Base-by-base conservation (phyloP, 78 protist genomes). In the Ministeria vibrans region DNA sequence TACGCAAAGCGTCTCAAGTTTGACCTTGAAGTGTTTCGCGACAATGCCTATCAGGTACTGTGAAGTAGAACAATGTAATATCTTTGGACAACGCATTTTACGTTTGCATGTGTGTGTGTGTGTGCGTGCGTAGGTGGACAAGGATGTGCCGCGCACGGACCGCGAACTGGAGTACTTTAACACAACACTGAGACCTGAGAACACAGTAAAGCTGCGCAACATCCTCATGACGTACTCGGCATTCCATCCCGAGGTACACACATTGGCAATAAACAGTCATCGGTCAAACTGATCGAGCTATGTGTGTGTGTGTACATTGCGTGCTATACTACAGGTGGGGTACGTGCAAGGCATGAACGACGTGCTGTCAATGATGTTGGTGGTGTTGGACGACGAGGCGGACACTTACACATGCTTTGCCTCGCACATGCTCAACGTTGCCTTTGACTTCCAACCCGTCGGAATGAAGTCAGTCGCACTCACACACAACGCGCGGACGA, bases 311-410 rank as follows among this genome's bases (percentile, higher is more conserved):
- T n/a, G n/a, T n/a, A n/a, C n/a, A n/a, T n/a, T n/a, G n/a, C n/a
- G n/a, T n/a, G n/a, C n/a, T n/a, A n/a, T n/a, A n/a, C n/a, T n/a
- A n/a, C 45, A 5, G 44, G 32, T 75, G 13, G 64, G 79, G 44
- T 75, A 53, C 66, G 66, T 49, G 32, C 79, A 75, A 30, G 79
- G 79, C 28, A 75, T 75, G 79, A 75, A 43, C 45, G 79, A 75
- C 30, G 2, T 75, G 13, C 51, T 75, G 27, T 2, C 79, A 2
- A 38, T 44, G 44, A 7, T 75, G 18, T 30, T 75, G 18, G 66
- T 20, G 5, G 79, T 75, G n/a, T 13, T 75, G 45, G 45, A 13
- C 28, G 68, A 75, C 2, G 79, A 75, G 66, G 61, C 61, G 1
- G 46, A 38, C 20, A 43, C 79, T 45, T 75, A 36, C 23, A 53